phyloP scores from a whole-genome alignment of 768 basidiomycete genomes.

The Krasilnikovozyma curviuscula region DNA sequence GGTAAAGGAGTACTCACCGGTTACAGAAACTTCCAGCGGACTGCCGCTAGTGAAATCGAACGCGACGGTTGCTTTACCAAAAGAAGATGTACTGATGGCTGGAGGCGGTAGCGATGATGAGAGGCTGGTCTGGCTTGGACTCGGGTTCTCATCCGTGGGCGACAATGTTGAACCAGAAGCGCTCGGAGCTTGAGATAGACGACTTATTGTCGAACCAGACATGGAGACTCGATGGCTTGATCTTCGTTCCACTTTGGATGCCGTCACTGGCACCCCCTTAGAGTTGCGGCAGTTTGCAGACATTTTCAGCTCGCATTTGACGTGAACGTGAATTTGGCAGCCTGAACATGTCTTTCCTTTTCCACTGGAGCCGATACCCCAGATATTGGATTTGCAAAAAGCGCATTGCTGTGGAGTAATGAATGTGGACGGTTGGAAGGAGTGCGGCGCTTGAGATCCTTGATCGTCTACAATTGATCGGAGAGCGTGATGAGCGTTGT shows the following conservation, averaged over 20 bases:
- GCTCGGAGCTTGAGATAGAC: too few species aligned
- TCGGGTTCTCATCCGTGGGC: too few species aligned
- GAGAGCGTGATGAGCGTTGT: too few species aligned
- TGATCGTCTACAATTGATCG: slow-evolving; percentile 52
- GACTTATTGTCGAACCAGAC: too few species aligned
- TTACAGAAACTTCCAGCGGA: slow-evolving; percentile 7
- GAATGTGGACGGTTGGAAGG: slow-evolving; percentile 68
- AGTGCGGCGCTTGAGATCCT: slow-evolving; percentile 49
- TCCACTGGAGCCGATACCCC: slow-evolving; percentile 71
- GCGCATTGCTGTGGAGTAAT: slow-evolving; percentile 66
- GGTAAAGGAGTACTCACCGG: background rate
- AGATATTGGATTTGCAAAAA: slow-evolving; percentile 70
- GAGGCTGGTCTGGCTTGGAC: too few species aligned
- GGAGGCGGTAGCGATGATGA: too few species aligned
- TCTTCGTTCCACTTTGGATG: too few species aligned
- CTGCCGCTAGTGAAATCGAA: slow-evolving; percentile 1
- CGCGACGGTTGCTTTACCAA: background rate
- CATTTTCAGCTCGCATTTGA: slow-evolving; percentile 73
- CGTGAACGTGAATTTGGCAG: slow-evolving; percentile 60
- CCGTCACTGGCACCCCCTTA: too few species aligned
- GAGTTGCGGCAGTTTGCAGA: slow-evolving; percentile 41
- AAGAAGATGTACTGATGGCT: background rate
- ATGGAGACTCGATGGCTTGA: too few species aligned
- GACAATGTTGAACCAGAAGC: too few species aligned
- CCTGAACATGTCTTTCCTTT: slow-evolving; percentile 66